phyloP scores from a whole-genome alignment of 192 early-diverging fungal species.

The Borealophlyctis nickersoniae region DNA sequence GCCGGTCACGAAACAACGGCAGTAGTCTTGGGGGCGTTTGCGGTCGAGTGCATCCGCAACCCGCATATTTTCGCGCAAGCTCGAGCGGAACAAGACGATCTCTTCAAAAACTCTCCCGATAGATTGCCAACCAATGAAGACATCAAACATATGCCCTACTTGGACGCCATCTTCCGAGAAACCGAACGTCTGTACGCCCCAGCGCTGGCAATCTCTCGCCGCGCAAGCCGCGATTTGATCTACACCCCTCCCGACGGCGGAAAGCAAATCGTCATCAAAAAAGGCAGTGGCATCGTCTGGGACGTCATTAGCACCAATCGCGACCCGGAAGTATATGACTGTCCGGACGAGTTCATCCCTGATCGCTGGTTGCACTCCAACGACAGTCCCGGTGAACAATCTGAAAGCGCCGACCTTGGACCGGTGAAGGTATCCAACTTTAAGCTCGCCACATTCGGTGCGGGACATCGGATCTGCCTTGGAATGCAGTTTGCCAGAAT shows the following conservation, averaged over 20 bases:
- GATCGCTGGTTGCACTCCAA: background rate
- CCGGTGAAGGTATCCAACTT: background rate
- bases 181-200: background rate
- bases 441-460: background rate
- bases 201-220: background rate
- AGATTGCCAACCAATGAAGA: background rate
- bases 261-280: background rate
- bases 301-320: background rate
- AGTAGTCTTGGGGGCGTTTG: background rate
- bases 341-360: background rate
- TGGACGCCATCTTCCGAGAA: background rate
- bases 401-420: background rate
- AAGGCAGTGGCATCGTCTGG: background rate
- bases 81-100: background rate
- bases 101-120: background rate
- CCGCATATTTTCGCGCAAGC: background rate
- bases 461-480: background rate
- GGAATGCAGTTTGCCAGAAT: background rate
- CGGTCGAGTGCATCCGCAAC: background rate
- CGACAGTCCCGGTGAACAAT: background rate
- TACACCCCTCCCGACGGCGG: background rate
- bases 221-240: background rate
- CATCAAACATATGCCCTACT: background rate
- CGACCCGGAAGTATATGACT: background rate
- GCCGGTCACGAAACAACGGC: background rate